A percentile compares a stretch with the other conserved stretches of the same genome.
These are phyloP conservation scores for Hondaea fermentalgiana DNA, from an alignment of 108 stramenopile species.

Conservation along the genomic window DNA sequence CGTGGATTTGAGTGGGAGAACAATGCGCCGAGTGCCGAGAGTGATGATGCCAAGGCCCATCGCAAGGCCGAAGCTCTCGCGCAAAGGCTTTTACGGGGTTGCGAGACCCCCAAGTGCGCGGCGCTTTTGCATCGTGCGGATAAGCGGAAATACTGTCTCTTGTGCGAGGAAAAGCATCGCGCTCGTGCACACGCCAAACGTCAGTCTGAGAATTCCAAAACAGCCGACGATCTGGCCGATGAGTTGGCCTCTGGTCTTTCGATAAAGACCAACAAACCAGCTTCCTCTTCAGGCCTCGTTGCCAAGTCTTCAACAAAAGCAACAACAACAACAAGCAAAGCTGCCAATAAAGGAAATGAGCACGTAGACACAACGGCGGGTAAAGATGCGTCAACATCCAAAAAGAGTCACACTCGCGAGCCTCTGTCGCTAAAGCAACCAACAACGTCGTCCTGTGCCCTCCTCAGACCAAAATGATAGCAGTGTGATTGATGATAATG, in stretches of 20 bases:
- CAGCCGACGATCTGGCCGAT: background rate
- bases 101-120: background rate
- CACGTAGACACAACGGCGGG: background rate
- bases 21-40: background rate
- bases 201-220: too few relatives aligned
- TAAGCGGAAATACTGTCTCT: background rate
- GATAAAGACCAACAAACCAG: background rate
- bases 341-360: background rate
- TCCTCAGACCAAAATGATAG: background rate
- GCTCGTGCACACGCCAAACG: too few relatives aligned
- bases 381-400: background rate
- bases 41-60: background rate
- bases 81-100: background rate
- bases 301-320: too few relatives aligned
- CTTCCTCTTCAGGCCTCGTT: background rate
- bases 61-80: background rate
- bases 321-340: background rate
- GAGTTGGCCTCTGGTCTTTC: background rate
- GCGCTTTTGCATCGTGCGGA: background rate
- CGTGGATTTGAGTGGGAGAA: background rate
- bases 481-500: background rate
- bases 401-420: background rate
- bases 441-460: background rate
- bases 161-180: background rate
- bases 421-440: background rate